A percentile compares a stretch with the other conserved stretches of the same genome.
phyloP scores from a whole-genome alignment of 2,329 filamentous ascomycete species.

The Microcyclospora pomicola region DNA sequence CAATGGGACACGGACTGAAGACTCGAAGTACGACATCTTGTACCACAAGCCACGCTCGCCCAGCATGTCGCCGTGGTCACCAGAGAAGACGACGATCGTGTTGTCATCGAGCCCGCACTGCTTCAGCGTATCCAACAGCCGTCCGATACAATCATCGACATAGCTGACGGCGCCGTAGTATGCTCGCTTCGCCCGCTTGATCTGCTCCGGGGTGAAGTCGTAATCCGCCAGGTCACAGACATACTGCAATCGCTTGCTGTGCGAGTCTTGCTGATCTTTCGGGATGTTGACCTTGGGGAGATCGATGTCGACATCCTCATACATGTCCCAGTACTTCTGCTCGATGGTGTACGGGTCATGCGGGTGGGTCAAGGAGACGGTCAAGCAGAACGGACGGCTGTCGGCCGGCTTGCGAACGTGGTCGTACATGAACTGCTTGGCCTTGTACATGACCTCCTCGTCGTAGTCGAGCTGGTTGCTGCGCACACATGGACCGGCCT shows the following conservation, averaged over 20 bases:
- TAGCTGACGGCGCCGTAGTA: conserved; percentile 93
- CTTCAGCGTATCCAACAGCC: conserved; percentile 62
- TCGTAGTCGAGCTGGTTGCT: conserved; percentile 95
- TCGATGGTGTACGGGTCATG: conserved; percentile 94
- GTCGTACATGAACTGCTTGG: conserved; percentile 80
- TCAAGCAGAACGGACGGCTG: conserved; percentile 71
- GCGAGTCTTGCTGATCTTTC: conserved; percentile 69
- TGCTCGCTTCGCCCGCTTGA: conserved; percentile 70
- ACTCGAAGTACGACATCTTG: conserved; percentile 96
- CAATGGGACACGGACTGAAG: conserved; percentile 77
- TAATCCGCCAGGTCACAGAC: conserved; percentile 79
- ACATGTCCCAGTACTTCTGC: conserved; percentile 83
- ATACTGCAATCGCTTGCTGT: conserved; percentile 75
- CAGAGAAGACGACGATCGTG: conserved; percentile 83
- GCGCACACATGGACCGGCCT: conserved; percentile 75
- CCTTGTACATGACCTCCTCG: conserved; percentile 88
- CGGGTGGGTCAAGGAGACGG: conserved; percentile 84
- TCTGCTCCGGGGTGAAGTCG: conserved; percentile 70
- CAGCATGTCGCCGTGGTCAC: conserved; percentile 92
- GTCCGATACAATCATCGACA: conserved; percentile 83
- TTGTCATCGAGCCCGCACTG: conserved; percentile 68
- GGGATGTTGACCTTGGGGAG: conserved; percentile 66
- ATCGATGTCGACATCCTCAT: conserved; percentile 77
- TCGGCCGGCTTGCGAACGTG: conserved; percentile 66
- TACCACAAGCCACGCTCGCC: conserved; percentile 88